These are phyloP conservation scores for Populus ilicifolia DNA, from an alignment of 345 rosid species.

Conservation along the genomic window DNA sequence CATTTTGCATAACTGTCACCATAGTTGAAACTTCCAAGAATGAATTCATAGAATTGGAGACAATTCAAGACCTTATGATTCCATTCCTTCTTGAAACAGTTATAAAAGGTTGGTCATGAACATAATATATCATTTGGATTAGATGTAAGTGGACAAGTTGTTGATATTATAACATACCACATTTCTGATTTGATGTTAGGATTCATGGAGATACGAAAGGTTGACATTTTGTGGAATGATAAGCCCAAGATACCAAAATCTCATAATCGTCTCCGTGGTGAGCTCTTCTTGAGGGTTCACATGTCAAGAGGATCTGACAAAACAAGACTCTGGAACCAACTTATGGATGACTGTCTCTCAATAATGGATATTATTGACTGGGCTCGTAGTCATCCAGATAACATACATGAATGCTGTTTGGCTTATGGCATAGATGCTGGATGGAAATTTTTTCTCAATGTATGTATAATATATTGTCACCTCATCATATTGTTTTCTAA, in stretches of 20 bases:
- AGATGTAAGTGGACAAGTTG: background rate
- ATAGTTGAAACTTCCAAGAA: slow-evolving; percentile 39
- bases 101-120: slow-evolving; percentile 46
- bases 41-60: slow-evolving; percentile 31
- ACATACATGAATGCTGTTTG: slow-evolving; percentile 58
- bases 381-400: slow-evolving; percentile 88
- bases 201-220: slow-evolving; percentile 65
- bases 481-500: background rate
- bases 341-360: slow-evolving; percentile 58
- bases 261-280: slow-evolving; percentile 40
- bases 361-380: slow-evolving; percentile 77
- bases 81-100: slow-evolving; percentile 63
- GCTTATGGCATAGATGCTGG: slow-evolving; percentile 80
- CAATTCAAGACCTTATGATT: slow-evolving; percentile 41
- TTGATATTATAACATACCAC: slow-evolving; percentile 8
- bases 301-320: slow-evolving; percentile 47
- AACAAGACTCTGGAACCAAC: slow-evolving; percentile 54
- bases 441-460: slow-evolving; percentile 62
- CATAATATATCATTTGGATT: background rate
- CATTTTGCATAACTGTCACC: slow-evolving; percentile 51
- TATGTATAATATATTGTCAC: slow-evolving; percentile 21
- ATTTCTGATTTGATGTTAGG: slow-evolving; percentile 41
- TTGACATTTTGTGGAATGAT: slow-evolving; percentile 75
- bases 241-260: slow-evolving; percentile 35
- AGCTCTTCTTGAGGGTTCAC: slow-evolving; percentile 65